Percentiles rank a stretch among this genome's conserved stretches.
phyloP scores from a whole-genome alignment of 805 yeast species.

The Cyberlindnera galapagoensis region DNA sequence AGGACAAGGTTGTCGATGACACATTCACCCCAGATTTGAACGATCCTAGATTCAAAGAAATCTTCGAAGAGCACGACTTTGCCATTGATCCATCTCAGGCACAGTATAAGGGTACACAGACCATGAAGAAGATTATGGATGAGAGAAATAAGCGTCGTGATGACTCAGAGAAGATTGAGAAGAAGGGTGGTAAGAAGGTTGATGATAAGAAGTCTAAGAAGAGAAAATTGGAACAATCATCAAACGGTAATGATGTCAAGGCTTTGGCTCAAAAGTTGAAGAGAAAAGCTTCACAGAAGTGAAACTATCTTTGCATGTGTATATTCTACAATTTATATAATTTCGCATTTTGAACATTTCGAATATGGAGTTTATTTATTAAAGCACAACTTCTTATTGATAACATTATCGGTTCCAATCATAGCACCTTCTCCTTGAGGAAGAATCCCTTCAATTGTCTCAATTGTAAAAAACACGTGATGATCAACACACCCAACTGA shows the following conservation, averaged over 20 bases:
- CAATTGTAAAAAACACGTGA: conserved; percentile 71
- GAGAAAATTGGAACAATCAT: conserved; percentile 9
- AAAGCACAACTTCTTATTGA: neutral
- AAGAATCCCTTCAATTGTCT: conserved; percentile 74
- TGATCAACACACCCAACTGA: conserved; percentile 61
- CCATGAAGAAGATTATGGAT: conserved; percentile 75
- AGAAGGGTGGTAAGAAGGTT: conserved; percentile 1
- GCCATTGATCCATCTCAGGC: conserved; percentile 92
- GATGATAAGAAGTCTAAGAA: conserved; percentile 6
- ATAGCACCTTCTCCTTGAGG: conserved; percentile 76
- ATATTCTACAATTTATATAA: too few species aligned
- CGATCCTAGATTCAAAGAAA: conserved; percentile 81
- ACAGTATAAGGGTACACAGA: conserved; percentile 82
- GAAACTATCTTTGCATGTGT: too few species aligned
- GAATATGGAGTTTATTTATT: too few species aligned
- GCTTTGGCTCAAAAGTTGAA: conserved; percentile 15
- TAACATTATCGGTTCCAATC: neutral
- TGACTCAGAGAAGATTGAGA: conserved; percentile 2
- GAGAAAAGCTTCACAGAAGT: conserved; percentile 12
- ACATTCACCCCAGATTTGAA: conserved; percentile 61
- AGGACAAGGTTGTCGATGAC: conserved; percentile 46
- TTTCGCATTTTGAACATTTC: too few species aligned
- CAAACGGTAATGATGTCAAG: conserved; percentile 9
- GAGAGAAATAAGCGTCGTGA: conserved; percentile 59
- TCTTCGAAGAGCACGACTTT: conserved; percentile 79